Base-by-base conservation (phyloP, 495 filamentous ascomycete genomes). In the Staphylotrichum tortipilum region DNA sequence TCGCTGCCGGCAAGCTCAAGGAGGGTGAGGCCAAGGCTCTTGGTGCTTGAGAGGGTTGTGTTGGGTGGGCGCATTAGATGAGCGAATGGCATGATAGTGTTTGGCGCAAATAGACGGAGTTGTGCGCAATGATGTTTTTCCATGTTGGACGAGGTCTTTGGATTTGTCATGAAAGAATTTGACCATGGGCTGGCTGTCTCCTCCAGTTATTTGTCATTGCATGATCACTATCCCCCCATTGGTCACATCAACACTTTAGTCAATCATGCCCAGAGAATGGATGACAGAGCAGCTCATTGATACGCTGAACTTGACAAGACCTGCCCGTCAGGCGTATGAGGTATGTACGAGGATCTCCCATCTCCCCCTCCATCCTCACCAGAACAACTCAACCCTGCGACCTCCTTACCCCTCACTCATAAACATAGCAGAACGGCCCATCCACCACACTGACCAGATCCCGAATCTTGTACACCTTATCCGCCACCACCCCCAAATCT, bases 1-100 rank as follows among this genome's bases (percentile, higher is more conserved):
- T 86, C 42, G 82, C 64, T 18, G 85, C 81, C 55, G 86, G 88
- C 49, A 95, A 91, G 78, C 67, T 90, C 33, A 91, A 89, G 79
- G 83, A 84, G 18, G 80, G 80, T 24, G 89, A 95, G 30, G 62
- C 65, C 24, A 78, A 77, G 66, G 61, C 59, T 9, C 59, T 80
- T 44, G 19, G 8, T 44, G 48, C 48, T 46, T 37, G 30, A 52
- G 28, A 8, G 26, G 26, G 7, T 28, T 28, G 15, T 11, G 36
- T 33, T 44, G 21, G 12, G 22, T 23, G 38, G 26, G 10, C 1
- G 6, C 6, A 33, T 40, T 24, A 49, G 22, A 46, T 49, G 9
- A 28, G 14, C 18, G 38, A n/a, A 7, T 47, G 34, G 43, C 19
- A 44, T 44, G n/a, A 36, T 37, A 12, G 37, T 18, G 35, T 36